A percentile compares a stretch with the other conserved stretches of the same genome.
Conservation (phyloP, 139 green algal genomes). For the Coelastrella sp. region DNA sequence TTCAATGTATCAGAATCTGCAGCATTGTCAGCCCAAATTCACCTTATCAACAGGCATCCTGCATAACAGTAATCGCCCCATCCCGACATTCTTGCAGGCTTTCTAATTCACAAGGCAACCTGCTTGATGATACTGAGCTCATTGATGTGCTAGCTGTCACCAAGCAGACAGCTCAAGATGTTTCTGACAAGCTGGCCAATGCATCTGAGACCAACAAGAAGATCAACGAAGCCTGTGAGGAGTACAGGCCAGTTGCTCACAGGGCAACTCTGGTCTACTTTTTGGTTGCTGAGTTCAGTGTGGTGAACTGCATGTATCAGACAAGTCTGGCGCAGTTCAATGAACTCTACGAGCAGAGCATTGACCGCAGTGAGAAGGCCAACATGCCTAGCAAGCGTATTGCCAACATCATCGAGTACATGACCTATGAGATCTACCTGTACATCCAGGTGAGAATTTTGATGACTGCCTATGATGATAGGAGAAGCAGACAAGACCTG, state of each 20-base stretch:
- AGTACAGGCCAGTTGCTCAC: conserved; percentile 93
- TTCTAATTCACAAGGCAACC: conserved; percentile 84
- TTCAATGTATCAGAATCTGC: too few species aligned
- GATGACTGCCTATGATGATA: background rate
- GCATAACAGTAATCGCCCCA: background rate
- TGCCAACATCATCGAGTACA: conserved; percentile 93
- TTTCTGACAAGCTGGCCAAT: conserved; percentile 88
- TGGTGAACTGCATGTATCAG: conserved; percentile 98
- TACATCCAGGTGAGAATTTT: conserved; percentile 65
- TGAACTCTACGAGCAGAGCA: conserved; percentile 80
- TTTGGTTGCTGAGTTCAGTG: conserved; percentile 92
- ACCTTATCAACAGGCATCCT: too few species aligned
- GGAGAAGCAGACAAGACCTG: background rate
- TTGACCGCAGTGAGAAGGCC: conserved; percentile 87
- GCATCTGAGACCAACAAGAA: conserved; percentile 92
- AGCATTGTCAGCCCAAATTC: background rate
- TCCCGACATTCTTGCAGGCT: conserved; percentile 38
- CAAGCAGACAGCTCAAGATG: conserved; percentile 93
- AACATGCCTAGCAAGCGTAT: conserved; percentile 93
- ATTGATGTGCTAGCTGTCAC: conserved; percentile 94
- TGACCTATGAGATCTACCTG: conserved; percentile 93
- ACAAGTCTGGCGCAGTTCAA: conserved; percentile 87
- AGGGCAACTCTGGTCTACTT: conserved; percentile 95
- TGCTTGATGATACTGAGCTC: conserved; percentile 97
- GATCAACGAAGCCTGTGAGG: conserved; percentile 96